Evolutionary conservation across 495 filamentous ascomycete species (phyloP).

Genomic region (Aspergillus biplanus): DNA sequence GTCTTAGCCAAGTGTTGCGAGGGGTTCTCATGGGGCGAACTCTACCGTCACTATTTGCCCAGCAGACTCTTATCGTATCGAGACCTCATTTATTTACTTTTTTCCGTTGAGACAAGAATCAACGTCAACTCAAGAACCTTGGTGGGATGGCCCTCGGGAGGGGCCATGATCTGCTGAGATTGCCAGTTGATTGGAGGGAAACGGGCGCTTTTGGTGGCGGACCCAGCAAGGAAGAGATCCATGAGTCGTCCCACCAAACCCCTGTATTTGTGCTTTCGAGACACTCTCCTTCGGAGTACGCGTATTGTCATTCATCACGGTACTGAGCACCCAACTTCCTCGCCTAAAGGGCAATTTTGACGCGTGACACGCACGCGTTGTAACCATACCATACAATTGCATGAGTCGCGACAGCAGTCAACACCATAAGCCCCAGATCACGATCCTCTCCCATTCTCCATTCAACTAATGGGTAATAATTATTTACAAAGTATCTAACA

Average conservation of each 20-base stretch:
- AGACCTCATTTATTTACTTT: not conserved
- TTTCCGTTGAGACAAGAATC: not conserved
- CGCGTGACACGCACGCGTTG: constrained; percentile 36
- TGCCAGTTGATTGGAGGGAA: constrained; percentile 16
- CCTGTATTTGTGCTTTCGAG: constrained; percentile 21
- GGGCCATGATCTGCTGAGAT: constrained; percentile 27
- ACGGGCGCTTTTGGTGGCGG: constrained; percentile 17
- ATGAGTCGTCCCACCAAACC: constrained; percentile 23
- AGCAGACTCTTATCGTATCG: not conserved
- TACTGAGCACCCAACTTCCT: constrained; percentile 8
- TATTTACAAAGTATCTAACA: constrained; percentile 28
- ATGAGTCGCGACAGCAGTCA: constrained; percentile 20
- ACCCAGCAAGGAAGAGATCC: constrained; percentile 30
- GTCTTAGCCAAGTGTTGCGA: constrained; percentile 13
- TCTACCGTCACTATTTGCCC: not conserved
- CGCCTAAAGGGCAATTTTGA: constrained; percentile 7
- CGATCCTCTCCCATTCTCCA: constrained; percentile 31
- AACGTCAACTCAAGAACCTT: not conserved
- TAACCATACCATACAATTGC: constrained; percentile 36
- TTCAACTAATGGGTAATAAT: constrained; percentile 25
- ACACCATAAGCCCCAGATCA: constrained; percentile 15
- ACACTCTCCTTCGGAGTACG: not conserved
- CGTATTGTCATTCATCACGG: constrained; percentile 33
- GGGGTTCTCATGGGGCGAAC: not conserved
- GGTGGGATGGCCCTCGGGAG: not conserved